These are phyloP conservation scores for Exophiala oligosperma DNA, from an alignment of 2,329 filamentous ascomycete genomes.

Conservation along the genomic window DNA sequence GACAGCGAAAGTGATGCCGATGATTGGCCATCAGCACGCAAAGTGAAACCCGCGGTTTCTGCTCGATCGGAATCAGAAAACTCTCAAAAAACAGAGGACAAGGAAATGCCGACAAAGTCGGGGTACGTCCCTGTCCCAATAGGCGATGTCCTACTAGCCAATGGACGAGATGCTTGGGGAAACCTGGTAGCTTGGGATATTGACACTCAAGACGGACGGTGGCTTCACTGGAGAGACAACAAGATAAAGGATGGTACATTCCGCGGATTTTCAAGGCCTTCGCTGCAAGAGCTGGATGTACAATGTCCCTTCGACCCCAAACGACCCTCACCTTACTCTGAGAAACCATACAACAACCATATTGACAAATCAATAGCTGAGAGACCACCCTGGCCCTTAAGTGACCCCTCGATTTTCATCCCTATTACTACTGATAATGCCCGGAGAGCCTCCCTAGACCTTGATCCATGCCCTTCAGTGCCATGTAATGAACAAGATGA, in stretches of 20 bases:
- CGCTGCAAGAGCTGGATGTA: slow-evolving; percentile 15
- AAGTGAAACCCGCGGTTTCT: no score
- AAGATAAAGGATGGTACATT: slow-evolving; percentile 16
- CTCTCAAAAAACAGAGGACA: no score
- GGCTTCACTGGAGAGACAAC: slow-evolving; percentile 26
- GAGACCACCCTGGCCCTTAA: slow-evolving; percentile 21
- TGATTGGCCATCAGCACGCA: background rate
- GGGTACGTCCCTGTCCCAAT: background rate
- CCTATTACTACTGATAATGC: no score
- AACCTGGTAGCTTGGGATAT: slow-evolving; percentile 25
- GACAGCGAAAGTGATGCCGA: slow-evolving; percentile 20
- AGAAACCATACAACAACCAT: slow-evolving; percentile 2
- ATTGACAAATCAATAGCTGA: background rate
- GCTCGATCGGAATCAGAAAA: no score
- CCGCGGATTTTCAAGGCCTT: background rate
- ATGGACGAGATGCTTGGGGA: slow-evolving; percentile 18
- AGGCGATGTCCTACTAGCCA: slow-evolving; percentile 8
- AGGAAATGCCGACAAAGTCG: no score
- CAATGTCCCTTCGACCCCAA: slow-evolving; percentile 22
- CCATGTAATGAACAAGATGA: no score
- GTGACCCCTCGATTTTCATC: background rate
- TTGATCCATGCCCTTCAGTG: no score
- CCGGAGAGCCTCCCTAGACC: no score
- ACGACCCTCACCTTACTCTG: slow-evolving; percentile 17
- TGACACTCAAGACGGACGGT: slow-evolving; percentile 24